phyloP scores from a whole-genome alignment of 352 stramenopile species.

The Phytophthora pini region DNA sequence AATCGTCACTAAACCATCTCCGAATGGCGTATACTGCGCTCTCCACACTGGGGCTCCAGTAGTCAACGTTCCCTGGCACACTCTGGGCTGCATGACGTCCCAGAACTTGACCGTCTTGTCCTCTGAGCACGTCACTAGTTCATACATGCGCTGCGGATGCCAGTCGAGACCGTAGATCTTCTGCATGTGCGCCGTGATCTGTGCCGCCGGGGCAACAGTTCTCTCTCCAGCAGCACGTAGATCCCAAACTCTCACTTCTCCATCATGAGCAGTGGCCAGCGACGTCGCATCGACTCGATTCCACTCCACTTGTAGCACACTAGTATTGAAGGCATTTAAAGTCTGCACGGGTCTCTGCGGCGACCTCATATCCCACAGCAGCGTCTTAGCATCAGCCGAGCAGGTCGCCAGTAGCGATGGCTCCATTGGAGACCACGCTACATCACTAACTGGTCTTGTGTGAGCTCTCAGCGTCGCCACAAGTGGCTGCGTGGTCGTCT shows the following conservation, averaged over 20 bases:
- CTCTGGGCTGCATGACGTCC: conserved; percentile 68
- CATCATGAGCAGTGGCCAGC: conserved; percentile 82
- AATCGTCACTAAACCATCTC: conserved; percentile 82
- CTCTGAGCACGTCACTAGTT: conserved; percentile 87
- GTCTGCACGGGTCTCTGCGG: conserved; percentile 74
- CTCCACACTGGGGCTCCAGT: conserved; percentile 72
- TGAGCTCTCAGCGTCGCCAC: conserved; percentile 79
- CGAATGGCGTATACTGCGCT: conserved; percentile 82
- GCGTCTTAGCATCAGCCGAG: conserved; percentile 79
- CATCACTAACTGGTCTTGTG: conserved; percentile 75
- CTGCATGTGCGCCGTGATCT: conserved; percentile 86
- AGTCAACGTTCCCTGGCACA: conserved; percentile 67
- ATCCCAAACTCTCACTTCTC: conserved; percentile 84
- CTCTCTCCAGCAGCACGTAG: conserved; percentile 54
- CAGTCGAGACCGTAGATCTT: conserved; percentile 87
- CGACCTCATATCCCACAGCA: conserved; percentile 86
- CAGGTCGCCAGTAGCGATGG: conserved; percentile 80
- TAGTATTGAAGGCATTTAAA: conserved; percentile 70
- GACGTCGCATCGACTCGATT: conserved; percentile 71
- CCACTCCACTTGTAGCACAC: conserved; percentile 79
- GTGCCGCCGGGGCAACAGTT: conserved; percentile 51
- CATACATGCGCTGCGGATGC: conserved; percentile 76
- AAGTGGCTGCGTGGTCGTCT: conserved; percentile 54
- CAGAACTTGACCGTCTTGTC: conserved; percentile 89
- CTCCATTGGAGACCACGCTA: conserved; percentile 78